These are phyloP conservation scores for Bodo saltans DNA, from an alignment of 78 protist species.

Conservation along the genomic window DNA sequence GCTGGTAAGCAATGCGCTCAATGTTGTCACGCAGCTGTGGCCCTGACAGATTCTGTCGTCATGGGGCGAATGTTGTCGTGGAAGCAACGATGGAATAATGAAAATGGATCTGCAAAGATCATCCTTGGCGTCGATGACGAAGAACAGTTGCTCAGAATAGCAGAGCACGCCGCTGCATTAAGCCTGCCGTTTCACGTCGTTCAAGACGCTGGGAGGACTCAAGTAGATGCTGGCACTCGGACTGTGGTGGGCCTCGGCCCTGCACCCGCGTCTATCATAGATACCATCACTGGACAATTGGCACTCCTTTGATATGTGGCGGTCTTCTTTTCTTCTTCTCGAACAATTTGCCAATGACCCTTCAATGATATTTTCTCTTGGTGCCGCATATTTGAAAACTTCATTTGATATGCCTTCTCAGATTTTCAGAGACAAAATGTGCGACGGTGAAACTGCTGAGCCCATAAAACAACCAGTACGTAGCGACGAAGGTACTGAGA, in stretches of 20 bases:
- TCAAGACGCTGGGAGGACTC: slow-evolving; percentile 79
- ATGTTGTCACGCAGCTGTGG: slow-evolving; percentile 74
- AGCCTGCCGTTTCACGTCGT: slow-evolving; percentile 53
- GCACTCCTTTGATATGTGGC: slow-evolving; percentile 37
- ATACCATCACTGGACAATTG: background rate
- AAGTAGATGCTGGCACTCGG: slow-evolving; percentile 60
- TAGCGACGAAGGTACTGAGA: too few relatives aligned
- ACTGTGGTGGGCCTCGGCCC: slow-evolving; percentile 82
- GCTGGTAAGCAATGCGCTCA: slow-evolving; percentile 80
- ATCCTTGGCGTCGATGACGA: slow-evolving; percentile 32
- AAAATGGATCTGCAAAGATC: slow-evolving; percentile 39
- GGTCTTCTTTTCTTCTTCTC: too few relatives aligned
- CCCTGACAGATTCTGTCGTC: slow-evolving; percentile 24
- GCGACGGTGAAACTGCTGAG: too few relatives aligned
- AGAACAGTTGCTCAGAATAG: slow-evolving; percentile 23
- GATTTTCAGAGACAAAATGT: too few relatives aligned
- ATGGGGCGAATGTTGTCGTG: background rate
- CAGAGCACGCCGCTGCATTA: slow-evolving; percentile 29
- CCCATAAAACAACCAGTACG: too few relatives aligned
- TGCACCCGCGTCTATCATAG: slow-evolving; percentile 16
- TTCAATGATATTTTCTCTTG: too few relatives aligned
- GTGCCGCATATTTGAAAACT: too few relatives aligned
- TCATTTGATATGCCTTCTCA: too few relatives aligned
- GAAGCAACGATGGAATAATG: background rate
- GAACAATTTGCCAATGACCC: too few relatives aligned